Base-by-base conservation (phyloP, 345 rosid genomes). In the Hibiscus mutabilis region DNA sequence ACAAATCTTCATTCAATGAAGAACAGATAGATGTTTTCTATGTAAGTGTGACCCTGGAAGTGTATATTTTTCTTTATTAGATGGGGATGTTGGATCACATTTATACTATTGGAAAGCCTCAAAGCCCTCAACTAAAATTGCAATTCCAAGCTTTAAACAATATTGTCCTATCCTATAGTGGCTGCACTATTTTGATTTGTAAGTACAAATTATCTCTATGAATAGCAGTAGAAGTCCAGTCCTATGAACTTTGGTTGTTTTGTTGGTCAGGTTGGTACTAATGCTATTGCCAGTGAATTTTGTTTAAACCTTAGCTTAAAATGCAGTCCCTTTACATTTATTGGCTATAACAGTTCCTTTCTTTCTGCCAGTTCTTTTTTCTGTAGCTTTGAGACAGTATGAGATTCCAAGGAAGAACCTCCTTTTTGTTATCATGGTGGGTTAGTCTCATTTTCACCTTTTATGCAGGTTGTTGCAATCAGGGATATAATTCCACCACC, bases 401-500 rank as follows among this genome's bases (percentile, higher is more conserved):
- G 44, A 14, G 21, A 52, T 12, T 33, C 0, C 11, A 10, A 25
- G 46, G 6, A 52, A 68, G 27, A 53, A 19, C 49, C 53, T 69
- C 19, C 1, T 35, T 65, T 69, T 33, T 42, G 40, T 24, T 25
- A 25, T 46, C 53, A 16, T 29, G 15, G 59, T 57, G 53, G 58
- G 35, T 55, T 62, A 68, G 78, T 44, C 19, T 31, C 49, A 40
- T 24, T 12, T 78, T 71, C 27, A 15, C 53, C 52, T 83, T 52
- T 74, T 11, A 29, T 81, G 75, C 89, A 94, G 98, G 89, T 94
- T 73, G 85, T 94, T 78, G 96, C 82, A 77, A 89, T 94, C 78
- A 91, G 88, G 86, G 98, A 94, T 82, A 84, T 91, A 70, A 86
- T 94, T 60, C 84, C 96, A 27, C 97, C 98, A 21, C 85, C 92